Evolutionary conservation across 345 rosid species (phyloP).

Genomic region (Lenwebbia sp.): DNA sequence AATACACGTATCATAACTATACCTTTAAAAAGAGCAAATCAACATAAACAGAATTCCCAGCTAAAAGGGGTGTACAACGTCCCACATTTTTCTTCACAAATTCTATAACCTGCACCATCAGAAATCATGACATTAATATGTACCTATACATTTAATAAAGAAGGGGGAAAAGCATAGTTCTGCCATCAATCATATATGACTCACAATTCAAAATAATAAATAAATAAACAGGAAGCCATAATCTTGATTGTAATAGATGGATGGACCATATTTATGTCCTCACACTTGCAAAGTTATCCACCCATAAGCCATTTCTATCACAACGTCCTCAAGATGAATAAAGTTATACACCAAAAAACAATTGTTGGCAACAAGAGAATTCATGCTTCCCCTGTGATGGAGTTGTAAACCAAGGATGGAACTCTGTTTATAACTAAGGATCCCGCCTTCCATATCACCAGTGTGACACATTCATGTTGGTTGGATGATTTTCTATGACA

Average conservation of each 20-base stretch:
- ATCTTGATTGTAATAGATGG: background rate
- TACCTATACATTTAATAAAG: background rate
- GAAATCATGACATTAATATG: background rate
- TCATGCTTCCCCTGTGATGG: background rate
- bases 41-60: slow-evolving; percentile 82
- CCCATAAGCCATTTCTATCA: background rate
- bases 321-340: background rate
- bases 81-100: slow-evolving; percentile 69
- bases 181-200: background rate
- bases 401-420: background rate
- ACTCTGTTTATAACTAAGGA: background rate
- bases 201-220: background rate
- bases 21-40: slow-evolving; percentile 80
- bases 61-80: slow-evolving; percentile 44
- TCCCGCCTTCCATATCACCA: background rate
- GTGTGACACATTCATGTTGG: background rate
- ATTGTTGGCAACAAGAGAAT: background rate
- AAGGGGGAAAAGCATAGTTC: background rate
- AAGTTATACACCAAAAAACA: background rate
- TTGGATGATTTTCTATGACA: background rate
- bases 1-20: background rate
- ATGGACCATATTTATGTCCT: background rate
- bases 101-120: slow-evolving; percentile 53
- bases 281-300: background rate
- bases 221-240: background rate